Conservation (phyloP, 371 early-diverging fungal species). For the Thermomucor indicae-seudaticae region DNA sequence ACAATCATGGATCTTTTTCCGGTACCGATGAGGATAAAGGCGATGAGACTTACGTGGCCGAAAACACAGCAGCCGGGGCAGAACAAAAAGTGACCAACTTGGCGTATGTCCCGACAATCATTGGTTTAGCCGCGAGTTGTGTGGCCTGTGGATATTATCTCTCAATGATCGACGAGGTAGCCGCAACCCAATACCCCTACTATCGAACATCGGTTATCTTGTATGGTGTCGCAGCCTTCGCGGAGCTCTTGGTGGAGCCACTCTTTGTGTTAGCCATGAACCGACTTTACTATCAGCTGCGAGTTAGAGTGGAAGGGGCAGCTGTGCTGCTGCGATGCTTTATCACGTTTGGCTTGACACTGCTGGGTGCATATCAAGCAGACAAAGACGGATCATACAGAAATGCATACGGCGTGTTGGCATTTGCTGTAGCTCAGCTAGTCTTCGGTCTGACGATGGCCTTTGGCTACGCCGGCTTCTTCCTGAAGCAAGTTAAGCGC, state of each 20-base stretch:
- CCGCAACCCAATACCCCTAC: slow-evolving; percentile 28
- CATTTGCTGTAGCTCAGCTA: slow-evolving; percentile 78
- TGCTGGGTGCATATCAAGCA: slow-evolving; percentile 39
- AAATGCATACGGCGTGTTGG: slow-evolving; percentile 59
- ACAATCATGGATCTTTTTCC: slow-evolving; percentile 1
- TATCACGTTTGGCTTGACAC: slow-evolving; percentile 58
- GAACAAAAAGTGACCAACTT: slow-evolving; percentile 73
- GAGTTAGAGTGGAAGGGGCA: slow-evolving; percentile 78
- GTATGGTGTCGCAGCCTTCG: slow-evolving; percentile 69
- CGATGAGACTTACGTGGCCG: too few relatives aligned
- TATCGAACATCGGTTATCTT: slow-evolving; percentile 50
- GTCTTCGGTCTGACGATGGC: slow-evolving; percentile 56
- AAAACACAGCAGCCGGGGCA: slow-evolving; percentile 7
- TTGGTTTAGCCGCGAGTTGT: slow-evolving; percentile 55
- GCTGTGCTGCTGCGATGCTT: slow-evolving; percentile 76
- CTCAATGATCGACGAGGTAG: slow-evolving; percentile 25
- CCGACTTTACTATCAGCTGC: slow-evolving; percentile 67
- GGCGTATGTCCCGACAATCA: slow-evolving; percentile 65
- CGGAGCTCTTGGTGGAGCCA: slow-evolving; percentile 83
- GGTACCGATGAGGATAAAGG: too few relatives aligned
- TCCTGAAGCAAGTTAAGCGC: slow-evolving; percentile 35
- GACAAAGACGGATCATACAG: slow-evolving; percentile 7
- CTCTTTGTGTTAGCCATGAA: slow-evolving; percentile 73
- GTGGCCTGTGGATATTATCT: slow-evolving; percentile 52
- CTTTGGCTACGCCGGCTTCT: slow-evolving; percentile 53